Evolutionary conservation across 495 filamentous ascomycete genomes (phyloP), one percentile per base, ranked within the genome.

Genomic region (Articulospora tetracladia): DNA sequence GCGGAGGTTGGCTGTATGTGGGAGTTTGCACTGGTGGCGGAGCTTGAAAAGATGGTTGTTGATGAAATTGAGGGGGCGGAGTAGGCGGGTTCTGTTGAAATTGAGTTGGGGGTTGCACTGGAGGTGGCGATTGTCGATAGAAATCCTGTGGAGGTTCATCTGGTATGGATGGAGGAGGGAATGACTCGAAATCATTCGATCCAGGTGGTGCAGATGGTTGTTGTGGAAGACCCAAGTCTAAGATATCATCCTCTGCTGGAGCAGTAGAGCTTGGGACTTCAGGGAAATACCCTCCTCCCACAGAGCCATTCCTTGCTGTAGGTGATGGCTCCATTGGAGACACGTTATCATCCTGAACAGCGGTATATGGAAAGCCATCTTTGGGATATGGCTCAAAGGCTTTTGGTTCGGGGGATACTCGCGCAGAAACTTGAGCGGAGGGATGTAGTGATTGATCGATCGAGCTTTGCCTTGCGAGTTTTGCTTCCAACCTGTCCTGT

Each of bases 241-340:
- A 25, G 27, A 51, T 23, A 55, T 62, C 61, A 58, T 58, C 57
- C 50, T 57, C 59, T 7, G 66, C 51, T 3, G 68, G 66, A 10
- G 66, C 65, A 23, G 65, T 68, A 8, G 68, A 59, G 10, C 69
- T 73, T 1, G 74, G 78, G 0, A 79, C 66, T 46, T 70, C 66
- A 1, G 83, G 83, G 52, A 83, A 84, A 66, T 85, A 86, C 27
- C 77, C 80, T 48, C 74, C 77, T 12, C 75, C 77, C 2, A 74
- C 63, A n/a, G 81, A 78, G 22, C 60, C 67, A 51, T 69, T 70
- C 44, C 71, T 60, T 12, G 26, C 55, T n/a, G 64, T 61, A 1
- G 65, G 59, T 1, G 61, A 65, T 66, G 72, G 63, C 62, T 63
- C 70, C 36, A 76, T 63, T 25, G 73, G 75, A 34, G 74, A 74